A percentile compares a stretch with the other conserved stretches of the same genome.
These are phyloP conservation scores for Podospora sp. DNA, from an alignment of 495 filamentous ascomycete genomes.

Conservation along the genomic window DNA sequence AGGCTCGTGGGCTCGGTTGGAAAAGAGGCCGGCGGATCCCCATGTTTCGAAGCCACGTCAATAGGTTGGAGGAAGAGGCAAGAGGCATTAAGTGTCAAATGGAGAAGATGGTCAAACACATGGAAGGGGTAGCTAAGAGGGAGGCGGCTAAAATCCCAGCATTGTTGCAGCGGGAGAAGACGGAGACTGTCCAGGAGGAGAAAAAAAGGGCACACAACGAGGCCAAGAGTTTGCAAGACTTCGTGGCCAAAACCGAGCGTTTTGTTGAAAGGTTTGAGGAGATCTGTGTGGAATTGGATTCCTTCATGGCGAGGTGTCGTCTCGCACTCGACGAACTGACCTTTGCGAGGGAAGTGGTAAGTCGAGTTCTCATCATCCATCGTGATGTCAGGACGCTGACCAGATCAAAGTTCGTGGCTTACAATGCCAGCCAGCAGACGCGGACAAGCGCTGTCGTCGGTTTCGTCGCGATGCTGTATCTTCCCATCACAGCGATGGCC, in stretches of 20 bases:
- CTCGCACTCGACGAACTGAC: constrained; percentile 6
- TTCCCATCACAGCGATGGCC: constrained; percentile 23
- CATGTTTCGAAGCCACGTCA: background rate
- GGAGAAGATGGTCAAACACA: constrained; percentile 7
- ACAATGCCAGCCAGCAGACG: constrained; percentile 6
- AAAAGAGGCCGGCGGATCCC: background rate
- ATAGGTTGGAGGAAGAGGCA: background rate
- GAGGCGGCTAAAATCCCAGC: too few relatives aligned
- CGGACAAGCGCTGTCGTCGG: constrained; percentile 14
- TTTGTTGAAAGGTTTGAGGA: constrained; percentile 19
- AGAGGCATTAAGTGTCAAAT: constrained; percentile 8
- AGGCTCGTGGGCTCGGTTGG: background rate
- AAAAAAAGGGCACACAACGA: too few relatives aligned
- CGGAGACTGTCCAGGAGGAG: too few relatives aligned
- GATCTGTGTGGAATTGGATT: constrained; percentile 19
- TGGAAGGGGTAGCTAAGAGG: too few relatives aligned
- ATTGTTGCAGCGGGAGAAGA: too few relatives aligned
- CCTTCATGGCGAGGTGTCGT: constrained; percentile 18
- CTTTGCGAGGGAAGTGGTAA: constrained; percentile 19
- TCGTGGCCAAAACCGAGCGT: too few relatives aligned
- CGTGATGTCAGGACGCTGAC: too few relatives aligned
- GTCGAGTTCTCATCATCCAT: too few relatives aligned
- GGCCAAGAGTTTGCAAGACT: too few relatives aligned
- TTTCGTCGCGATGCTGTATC: constrained; percentile 26
- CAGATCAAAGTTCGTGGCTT: too few relatives aligned